A percentile compares a stretch with the other conserved stretches of the same genome.
These are phyloP conservation scores for Fonsecaea erecta DNA, from an alignment of 2,329 filamentous ascomycete species.

Conservation along the genomic window DNA sequence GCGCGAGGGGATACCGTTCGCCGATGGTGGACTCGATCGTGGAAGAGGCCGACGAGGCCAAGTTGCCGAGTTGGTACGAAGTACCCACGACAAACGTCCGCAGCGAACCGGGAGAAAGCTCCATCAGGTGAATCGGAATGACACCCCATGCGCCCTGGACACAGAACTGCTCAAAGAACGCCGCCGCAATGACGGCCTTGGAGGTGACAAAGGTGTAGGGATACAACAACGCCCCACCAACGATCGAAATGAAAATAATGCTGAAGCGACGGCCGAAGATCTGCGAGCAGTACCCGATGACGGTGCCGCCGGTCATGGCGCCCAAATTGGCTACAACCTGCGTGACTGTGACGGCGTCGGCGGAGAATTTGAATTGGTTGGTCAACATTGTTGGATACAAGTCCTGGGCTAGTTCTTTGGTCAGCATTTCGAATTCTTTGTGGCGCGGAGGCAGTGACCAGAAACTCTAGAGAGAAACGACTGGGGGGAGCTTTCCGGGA, in stretches of 20 bases:
- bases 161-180: constrained; percentile 83
- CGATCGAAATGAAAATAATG: constrained; percentile 66
- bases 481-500: background rate
- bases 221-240: constrained; percentile 78
- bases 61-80: constrained; percentile 67
- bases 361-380: constrained; percentile 61
- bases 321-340: constrained; percentile 75
- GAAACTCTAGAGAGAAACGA: background rate
- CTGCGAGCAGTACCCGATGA: constrained; percentile 70
- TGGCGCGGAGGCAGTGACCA: background rate
- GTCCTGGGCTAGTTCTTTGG: constrained; percentile 69
- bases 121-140: constrained; percentile 72
- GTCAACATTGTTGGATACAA: constrained; percentile 64
- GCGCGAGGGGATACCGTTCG: constrained; percentile 72
- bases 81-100: constrained; percentile 68
- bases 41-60: constrained; percentile 65
- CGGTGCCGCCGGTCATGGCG: constrained; percentile 69
- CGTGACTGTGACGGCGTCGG: constrained; percentile 67
- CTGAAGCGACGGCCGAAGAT: constrained; percentile 71
- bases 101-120: constrained; percentile 64
- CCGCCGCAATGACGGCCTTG: constrained; percentile 72
- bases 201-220: constrained; percentile 74
- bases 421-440: constrained; percentile 48
- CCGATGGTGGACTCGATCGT: constrained; percentile 79
- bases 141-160: constrained; percentile 78